These are phyloP conservation scores for Sphagnum fallax DNA, from an alignment of 228 moss, liverwort and hornwort species.

Conservation along the genomic window DNA sequence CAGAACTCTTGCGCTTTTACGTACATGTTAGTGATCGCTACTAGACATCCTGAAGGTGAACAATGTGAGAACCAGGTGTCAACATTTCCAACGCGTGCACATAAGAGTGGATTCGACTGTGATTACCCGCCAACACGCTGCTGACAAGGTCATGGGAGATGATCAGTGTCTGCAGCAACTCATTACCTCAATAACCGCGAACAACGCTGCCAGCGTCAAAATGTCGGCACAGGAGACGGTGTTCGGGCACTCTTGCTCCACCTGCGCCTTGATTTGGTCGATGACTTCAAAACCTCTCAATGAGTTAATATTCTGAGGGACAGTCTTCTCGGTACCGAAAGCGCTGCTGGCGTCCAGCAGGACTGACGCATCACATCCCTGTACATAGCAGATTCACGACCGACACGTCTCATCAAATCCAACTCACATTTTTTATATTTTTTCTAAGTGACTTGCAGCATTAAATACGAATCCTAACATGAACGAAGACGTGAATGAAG, in stretches of 20 bases:
- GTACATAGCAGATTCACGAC: background rate
- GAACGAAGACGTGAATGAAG: no score
- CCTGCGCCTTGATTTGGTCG: slow-evolving; percentile 24
- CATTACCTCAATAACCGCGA: slow-evolving; percentile 22
- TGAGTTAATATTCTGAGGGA: slow-evolving; percentile 18
- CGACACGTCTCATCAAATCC: no score
- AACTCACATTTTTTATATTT: no score
- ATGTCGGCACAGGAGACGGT: slow-evolving; percentile 57
- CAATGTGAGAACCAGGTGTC: background rate
- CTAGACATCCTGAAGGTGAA: background rate
- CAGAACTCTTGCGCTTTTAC: no score
- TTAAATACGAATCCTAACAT: no score
- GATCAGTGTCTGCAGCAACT: background rate
- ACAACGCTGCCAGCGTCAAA: slow-evolving; percentile 39
- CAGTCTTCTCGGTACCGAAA: slow-evolving; percentile 21
- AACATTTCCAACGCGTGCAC: background rate
- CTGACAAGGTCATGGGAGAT: background rate
- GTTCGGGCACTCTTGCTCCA: slow-evolving; percentile 31
- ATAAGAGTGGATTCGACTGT: background rate
- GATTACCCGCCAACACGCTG: background rate
- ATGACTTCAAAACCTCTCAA: slow-evolving; percentile 41
- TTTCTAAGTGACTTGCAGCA: no score
- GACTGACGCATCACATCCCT: slow-evolving; percentile 53
- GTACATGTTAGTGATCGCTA: no score
- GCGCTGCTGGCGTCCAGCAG: slow-evolving; percentile 23